Base-by-base conservation (phyloP, 257 asterid genomes). In the Lycium ferocissimum region DNA sequence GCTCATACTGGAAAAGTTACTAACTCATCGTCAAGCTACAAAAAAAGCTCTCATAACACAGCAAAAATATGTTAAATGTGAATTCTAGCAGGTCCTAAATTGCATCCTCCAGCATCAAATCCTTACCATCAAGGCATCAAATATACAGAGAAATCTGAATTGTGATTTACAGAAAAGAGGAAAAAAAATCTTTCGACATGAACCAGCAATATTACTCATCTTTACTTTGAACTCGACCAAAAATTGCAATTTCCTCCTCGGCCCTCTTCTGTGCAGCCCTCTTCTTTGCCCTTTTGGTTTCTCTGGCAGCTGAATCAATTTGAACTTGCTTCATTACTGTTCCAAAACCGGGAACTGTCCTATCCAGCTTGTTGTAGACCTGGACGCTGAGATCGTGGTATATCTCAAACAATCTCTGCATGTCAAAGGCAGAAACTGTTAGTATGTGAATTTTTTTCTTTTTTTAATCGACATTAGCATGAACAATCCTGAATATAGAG, bases 331-430 rank as follows among this genome's bases (percentile, higher is more conserved):
- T 89, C 94, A 94, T 61, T 18, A 95, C 83, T 67, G 58, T 85
- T 83, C 67, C 58, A 90, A 94, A 94, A 38, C 99, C 99, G 1
- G 98, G 98, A 86, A 96, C 85, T 11, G 83, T 35, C 79, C 18
- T 81, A 75, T 75, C 93, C 87, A 94, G 87, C 78, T 84, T 84
- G 26, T 63, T 20, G 89, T 87, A 91, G 2, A 94, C 82, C 80
- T 51, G 83, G n/a, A 84, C 81, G 26, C 96, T 87, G 47, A 94
- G 86, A 85, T 61, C 80, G 26, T 86, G 88, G 94, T 84, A 94
- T 26, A 84, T 51, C 12, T 90, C 88, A n/a, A 87, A 80, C 73
- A 92, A 80, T 18, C 33, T 17, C 99, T 93, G 96, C 92, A 81
- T 6, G 84, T 40, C 65, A 76, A 63, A 22, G 72, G 40, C 43